These are phyloP conservation scores for Ramichloridium luteum DNA, from an alignment of 2,329 filamentous ascomycete genomes.

Conservation along the genomic window DNA sequence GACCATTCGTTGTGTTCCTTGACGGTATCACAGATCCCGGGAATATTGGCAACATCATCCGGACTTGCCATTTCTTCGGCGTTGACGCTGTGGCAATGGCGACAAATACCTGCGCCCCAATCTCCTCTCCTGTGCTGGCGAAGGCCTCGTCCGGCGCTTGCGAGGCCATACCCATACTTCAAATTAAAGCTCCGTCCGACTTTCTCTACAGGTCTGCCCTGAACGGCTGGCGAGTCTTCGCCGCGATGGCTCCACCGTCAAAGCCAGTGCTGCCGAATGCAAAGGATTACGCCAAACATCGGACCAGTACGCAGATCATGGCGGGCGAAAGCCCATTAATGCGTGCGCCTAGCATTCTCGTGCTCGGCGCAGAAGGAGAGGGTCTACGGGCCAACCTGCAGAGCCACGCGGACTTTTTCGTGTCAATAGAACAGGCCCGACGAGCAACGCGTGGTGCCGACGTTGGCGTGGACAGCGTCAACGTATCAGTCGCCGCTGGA, in stretches of 20 bases:
- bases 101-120: conserved; percentile 54
- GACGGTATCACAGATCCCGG: conserved; percentile 69
- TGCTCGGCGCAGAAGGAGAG: conserved; percentile 71
- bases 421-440: conserved; percentile 42
- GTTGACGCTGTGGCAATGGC: conserved; percentile 72
- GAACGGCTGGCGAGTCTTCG: conserved; percentile 73
- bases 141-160: conserved; percentile 84
- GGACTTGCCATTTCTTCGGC: conserved; percentile 82
- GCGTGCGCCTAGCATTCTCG: conserved; percentile 56
- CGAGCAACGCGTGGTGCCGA: conserved; percentile 23
- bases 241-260: conserved; percentile 45
- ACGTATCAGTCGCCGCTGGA: conserved; percentile 79
- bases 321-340: conserved; percentile 15
- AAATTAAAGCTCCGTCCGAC: conserved; percentile 50
- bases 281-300: conserved; percentile 4
- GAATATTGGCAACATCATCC: conserved; percentile 80
- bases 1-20: conserved; percentile 61
- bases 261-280: conserved; percentile 6
- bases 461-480: conserved; percentile 70
- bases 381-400: conserved; percentile 56
- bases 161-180: conserved; percentile 65
- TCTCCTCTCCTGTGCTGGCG: conserved; percentile 65
- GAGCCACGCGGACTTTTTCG: conserved; percentile 49
- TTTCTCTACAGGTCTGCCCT: conserved; percentile 59
- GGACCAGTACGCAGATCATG: conserved; percentile 11